phyloP scores from a whole-genome alignment of 306 rosid species.

The Trichosanthes truncata region DNA sequence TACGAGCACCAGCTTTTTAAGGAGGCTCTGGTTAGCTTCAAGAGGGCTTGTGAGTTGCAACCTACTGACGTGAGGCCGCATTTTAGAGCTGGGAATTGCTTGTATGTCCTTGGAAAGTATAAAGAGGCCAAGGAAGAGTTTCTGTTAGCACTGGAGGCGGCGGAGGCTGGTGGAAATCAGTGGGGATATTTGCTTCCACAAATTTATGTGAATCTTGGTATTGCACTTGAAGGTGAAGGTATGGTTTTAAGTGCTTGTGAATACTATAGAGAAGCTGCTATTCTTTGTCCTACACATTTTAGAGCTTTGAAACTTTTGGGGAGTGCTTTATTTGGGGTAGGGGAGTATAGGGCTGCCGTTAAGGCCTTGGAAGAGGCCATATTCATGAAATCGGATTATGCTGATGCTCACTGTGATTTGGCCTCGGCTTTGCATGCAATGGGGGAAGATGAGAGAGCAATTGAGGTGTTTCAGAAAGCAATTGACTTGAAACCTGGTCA shows the following conservation, averaged over 20 bases:
- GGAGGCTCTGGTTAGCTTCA: constrained; percentile 78
- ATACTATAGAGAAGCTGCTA: constrained; percentile 96
- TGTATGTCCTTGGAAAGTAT: constrained; percentile 54
- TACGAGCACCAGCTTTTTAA: constrained; percentile 86
- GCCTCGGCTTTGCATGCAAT: constrained; percentile 95
- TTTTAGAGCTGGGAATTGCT: constrained; percentile 91
- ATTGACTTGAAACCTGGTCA: constrained; percentile 95
- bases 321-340: constrained; percentile 95
- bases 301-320: constrained; percentile 96
- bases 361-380: constrained; percentile 94
- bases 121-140: constrained; percentile 90
- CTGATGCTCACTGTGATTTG: constrained; percentile 95
- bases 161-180: constrained; percentile 91
- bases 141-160: constrained; percentile 77
- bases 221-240: constrained; percentile 96
- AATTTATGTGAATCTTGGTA: constrained; percentile 91
- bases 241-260: constrained; percentile 99
- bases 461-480: constrained; percentile 93
- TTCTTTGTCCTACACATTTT: constrained; percentile 93
- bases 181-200: constrained; percentile 98
- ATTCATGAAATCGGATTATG: constrained; percentile 89
- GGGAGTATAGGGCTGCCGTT: constrained; percentile 92
- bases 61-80: constrained; percentile 94
- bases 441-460: constrained; percentile 91
- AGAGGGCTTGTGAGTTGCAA: constrained; percentile 93